Percentiles rank a stretch among this genome's conserved stretches.
These are phyloP conservation scores for Aspergillus phoenicis DNA, from an alignment of 2,329 filamentous ascomycete genomes.

Conservation along the genomic window DNA sequence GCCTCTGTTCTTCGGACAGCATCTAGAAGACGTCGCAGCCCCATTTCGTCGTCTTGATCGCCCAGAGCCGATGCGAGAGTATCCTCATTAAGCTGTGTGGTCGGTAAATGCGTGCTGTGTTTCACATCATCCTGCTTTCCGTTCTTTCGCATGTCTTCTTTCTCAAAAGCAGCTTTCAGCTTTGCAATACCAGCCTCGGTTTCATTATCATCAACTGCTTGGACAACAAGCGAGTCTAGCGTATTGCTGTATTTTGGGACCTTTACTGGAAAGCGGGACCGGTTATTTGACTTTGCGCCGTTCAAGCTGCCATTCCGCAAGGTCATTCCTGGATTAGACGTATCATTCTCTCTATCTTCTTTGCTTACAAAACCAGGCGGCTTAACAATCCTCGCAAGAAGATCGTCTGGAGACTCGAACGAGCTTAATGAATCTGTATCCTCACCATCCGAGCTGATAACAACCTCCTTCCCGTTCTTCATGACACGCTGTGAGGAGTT, in stretches of 20 bases:
- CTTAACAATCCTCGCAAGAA: constrained; percentile 42
- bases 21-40: constrained; percentile 53
- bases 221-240: constrained; percentile 62
- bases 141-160: neutral
- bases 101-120: constrained; percentile 4
- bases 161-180: constrained; percentile 36
- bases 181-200: constrained; percentile 56
- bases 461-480: constrained; percentile 56
- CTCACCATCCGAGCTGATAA: constrained; percentile 74
- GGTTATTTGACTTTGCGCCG: constrained; percentile 21
- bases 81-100: constrained; percentile 37
- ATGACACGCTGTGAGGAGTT: constrained; percentile 55
- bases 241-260: constrained; percentile 63
- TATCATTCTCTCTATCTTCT: constrained; percentile 12
- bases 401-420: constrained; percentile 57
- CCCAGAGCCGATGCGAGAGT: constrained; percentile 48
- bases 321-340: constrained; percentile 12
- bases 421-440: constrained; percentile 61
- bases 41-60: constrained; percentile 47
- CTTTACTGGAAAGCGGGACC: constrained; percentile 3
- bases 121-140: constrained; percentile 2
- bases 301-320: constrained; percentile 22
- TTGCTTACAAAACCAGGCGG: constrained; percentile 16
- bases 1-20: constrained; percentile 65
- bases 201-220: constrained; percentile 62